Conservation (phyloP, 2,329 filamentous ascomycete genomes). For the Diaporthe batatas region DNA sequence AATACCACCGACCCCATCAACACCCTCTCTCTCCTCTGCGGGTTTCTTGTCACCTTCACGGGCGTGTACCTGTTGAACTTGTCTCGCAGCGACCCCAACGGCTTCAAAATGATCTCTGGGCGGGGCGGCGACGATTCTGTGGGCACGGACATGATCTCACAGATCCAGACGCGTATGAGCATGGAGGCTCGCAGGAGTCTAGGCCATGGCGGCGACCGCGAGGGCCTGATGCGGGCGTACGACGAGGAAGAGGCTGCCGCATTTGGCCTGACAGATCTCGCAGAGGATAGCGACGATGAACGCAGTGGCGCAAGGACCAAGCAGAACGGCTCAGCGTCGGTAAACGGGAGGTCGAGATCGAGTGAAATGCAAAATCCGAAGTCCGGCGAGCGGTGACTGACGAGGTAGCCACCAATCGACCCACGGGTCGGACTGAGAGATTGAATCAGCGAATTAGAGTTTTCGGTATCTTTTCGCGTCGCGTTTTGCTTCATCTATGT, state of each 20-base stretch:
- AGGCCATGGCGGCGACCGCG: slow-evolving; percentile 75
- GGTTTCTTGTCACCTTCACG: slow-evolving; percentile 94
- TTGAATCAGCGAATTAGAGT: slow-evolving; percentile 26
- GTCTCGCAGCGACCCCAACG: slow-evolving; percentile 91
- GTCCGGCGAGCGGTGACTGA: slow-evolving; percentile 51
- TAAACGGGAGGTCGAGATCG: slow-evolving; percentile 53
- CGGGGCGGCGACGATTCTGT: slow-evolving; percentile 79
- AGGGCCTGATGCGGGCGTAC: slow-evolving; percentile 89
- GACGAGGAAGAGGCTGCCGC: slow-evolving; percentile 83
- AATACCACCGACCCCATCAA: slow-evolving; percentile 94
- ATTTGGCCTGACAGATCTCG: slow-evolving; percentile 83
- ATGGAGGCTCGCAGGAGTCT: slow-evolving; percentile 90
- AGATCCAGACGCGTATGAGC: slow-evolving; percentile 88
- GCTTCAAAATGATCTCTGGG: slow-evolving; percentile 73
- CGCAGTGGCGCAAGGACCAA: slow-evolving; percentile 53
- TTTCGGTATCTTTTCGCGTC: slow-evolving; percentile 28
- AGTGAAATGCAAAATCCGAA: slow-evolving; percentile 67
- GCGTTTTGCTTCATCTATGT: slow-evolving; percentile 36
- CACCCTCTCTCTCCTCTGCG: slow-evolving; percentile 90
- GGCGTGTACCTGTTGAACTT: slow-evolving; percentile 96
- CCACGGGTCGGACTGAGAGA: neutral
- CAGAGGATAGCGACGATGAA: slow-evolving; percentile 81
- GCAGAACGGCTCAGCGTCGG: slow-evolving; percentile 54
- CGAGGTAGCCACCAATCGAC: slow-evolving; percentile 4
- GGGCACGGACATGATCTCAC: slow-evolving; percentile 91